These are phyloP conservation scores for Candida anglica DNA, from an alignment of 805 yeast genomes.

Conservation along the genomic window DNA sequence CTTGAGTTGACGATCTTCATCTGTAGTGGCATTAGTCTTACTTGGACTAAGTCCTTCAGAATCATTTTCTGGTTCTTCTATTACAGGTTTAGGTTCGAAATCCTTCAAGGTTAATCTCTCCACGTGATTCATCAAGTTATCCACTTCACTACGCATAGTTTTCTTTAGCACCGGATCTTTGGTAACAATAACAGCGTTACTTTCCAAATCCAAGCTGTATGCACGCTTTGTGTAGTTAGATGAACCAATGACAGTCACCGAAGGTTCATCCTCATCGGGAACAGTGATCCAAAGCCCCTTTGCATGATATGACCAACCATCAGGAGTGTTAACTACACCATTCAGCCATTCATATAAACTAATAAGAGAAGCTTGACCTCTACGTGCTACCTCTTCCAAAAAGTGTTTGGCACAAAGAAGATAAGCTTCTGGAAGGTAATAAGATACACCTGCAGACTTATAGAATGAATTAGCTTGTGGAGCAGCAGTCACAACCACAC, in stretches of 20 bases:
- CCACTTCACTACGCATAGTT: constrained; percentile 59
- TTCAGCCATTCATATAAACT: constrained; percentile 77
- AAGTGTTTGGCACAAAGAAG: constrained; percentile 70
- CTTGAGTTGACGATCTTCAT: constrained; percentile 1
- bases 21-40: constrained; percentile 1
- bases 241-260: constrained; percentile 81
- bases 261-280: constrained; percentile 57
- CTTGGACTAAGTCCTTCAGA: constrained; percentile 2
- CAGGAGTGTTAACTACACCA: constrained; percentile 75
- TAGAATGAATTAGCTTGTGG: constrained; percentile 94
- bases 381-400: constrained; percentile 44
- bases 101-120: constrained; percentile 52
- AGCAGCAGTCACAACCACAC: constrained; percentile 83
- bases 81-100: constrained; percentile 38
- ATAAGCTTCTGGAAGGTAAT: constrained; percentile 83
- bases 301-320: constrained; percentile 98
- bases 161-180: constrained; percentile 54
- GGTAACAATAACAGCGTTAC: constrained; percentile 79
- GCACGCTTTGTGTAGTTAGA: constrained; percentile 92
- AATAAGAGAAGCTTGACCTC: constrained; percentile 43
- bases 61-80: too few species aligned
- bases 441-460: constrained; percentile 75
- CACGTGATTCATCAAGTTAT: constrained; percentile 53
- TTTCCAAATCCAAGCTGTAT: constrained; percentile 81
- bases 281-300: constrained; percentile 85